Percentiles rank a stretch among this genome's conserved stretches.
Evolutionary conservation across 164 flowering plant species (phyloP).

Genomic region (Aristolochia californica): DNA sequence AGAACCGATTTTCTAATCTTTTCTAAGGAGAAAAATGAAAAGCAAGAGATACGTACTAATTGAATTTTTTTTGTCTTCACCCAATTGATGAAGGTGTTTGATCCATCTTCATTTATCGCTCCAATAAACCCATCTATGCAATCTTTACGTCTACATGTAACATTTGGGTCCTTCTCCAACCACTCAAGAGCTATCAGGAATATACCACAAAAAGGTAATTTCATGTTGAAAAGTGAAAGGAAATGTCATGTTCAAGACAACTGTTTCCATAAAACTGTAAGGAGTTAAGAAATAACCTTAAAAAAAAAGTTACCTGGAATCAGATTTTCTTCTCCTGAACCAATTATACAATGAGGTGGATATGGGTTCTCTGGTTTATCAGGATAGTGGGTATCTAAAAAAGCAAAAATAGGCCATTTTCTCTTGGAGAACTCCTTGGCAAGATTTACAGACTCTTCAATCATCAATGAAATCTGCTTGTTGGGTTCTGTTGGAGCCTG

Average conservation of each 20-base stretch:
- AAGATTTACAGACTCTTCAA: constrained; percentile 50
- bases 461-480: constrained; percentile 63
- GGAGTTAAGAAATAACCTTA: neutral
- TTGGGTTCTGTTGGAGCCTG: constrained; percentile 73
- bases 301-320: constrained; percentile 15
- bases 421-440: constrained; percentile 56
- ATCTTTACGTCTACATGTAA: constrained; percentile 57
- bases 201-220: neutral
- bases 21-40: neutral
- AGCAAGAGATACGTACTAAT: constrained; percentile 36
- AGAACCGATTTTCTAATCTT: no score
- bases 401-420: constrained; percentile 76
- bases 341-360: constrained; percentile 82
- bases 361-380: constrained; percentile 81
- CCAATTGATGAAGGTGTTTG: constrained; percentile 76
- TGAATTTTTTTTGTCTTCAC: constrained; percentile 55
- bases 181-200: constrained; percentile 42
- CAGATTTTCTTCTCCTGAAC: constrained; percentile 69
- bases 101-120: constrained; percentile 67
- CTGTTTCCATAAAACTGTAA: neutral
- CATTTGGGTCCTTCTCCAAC: constrained; percentile 71
- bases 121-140: constrained; percentile 86
- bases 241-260: neutral
- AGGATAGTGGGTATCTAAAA: constrained; percentile 77
- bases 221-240: no score